These are phyloP conservation scores for Metarhizium anisopliae DNA, from an alignment of 2,329 filamentous ascomycete species.

Conservation along the genomic window DNA sequence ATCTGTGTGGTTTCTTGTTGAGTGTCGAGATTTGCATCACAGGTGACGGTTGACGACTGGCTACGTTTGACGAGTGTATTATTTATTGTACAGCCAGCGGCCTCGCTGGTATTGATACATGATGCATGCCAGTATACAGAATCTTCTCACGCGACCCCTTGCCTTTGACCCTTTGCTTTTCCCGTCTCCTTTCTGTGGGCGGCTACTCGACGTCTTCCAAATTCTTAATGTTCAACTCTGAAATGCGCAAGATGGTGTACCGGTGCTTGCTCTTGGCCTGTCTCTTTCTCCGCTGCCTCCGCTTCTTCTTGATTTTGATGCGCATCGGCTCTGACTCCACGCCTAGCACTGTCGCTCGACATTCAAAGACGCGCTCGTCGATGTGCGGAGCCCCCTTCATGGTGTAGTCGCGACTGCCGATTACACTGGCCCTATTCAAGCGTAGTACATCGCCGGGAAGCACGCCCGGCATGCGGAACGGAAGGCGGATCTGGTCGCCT, in stretches of 20 bases:
- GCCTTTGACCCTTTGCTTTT: too few species aligned
- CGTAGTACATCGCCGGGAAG: constrained; percentile 77
- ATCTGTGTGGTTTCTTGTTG: too few species aligned
- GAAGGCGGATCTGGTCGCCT: constrained; percentile 67
- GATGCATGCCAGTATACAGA: too few species aligned
- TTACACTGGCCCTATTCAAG: constrained; percentile 71
- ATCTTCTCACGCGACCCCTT: too few species aligned
- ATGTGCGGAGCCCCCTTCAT: constrained; percentile 74
- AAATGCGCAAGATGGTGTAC: constrained; percentile 78
- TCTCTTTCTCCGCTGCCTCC: constrained; percentile 64
- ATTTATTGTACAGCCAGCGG: constrained; percentile 8
- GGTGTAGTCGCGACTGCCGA: constrained; percentile 87
- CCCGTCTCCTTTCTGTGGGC: too few species aligned
- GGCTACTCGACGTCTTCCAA: constrained; percentile 26
- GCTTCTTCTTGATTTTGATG: constrained; percentile 72
- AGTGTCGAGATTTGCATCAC: too few species aligned
- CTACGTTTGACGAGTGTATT: neutral
- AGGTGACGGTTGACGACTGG: too few species aligned
- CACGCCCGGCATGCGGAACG: constrained; percentile 70
- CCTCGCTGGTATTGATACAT: constrained; percentile 2
- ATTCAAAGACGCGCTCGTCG: constrained; percentile 77
- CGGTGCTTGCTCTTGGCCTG: constrained; percentile 81
- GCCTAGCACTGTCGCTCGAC: constrained; percentile 75
- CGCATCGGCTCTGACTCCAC: constrained; percentile 73
- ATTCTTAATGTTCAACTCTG: constrained; percentile 61